phyloP scores from a whole-genome alignment of 306 rosid genomes.

The Elaeagnus macrophylla region DNA sequence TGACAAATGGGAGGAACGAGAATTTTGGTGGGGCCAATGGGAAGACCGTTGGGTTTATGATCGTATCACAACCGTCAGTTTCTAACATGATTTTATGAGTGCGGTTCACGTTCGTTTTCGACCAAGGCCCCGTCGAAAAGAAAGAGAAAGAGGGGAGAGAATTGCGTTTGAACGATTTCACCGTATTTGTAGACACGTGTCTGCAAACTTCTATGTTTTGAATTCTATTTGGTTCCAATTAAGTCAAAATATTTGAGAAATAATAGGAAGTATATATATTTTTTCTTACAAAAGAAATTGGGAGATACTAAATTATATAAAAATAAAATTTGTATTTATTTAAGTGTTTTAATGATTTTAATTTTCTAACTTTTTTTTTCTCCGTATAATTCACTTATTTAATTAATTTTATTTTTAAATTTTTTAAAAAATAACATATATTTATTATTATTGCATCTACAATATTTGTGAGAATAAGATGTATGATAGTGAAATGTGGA shows the following conservation, averaged over 20 bases:
- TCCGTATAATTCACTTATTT: too few relatives aligned
- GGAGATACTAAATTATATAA: too few relatives aligned
- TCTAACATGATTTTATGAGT: constrained; percentile 15
- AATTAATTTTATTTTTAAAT: too few relatives aligned
- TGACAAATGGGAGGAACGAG: neutral
- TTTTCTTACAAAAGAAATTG: too few relatives aligned
- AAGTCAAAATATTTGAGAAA: neutral
- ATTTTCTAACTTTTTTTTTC: too few relatives aligned
- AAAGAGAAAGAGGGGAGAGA: neutral
- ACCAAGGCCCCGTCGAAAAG: neutral
- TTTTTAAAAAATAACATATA: too few relatives aligned
- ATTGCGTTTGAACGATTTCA: neutral
- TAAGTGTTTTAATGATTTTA: too few relatives aligned
- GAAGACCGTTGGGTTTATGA: constrained; percentile 18
- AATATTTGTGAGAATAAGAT: too few relatives aligned
- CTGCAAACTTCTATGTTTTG: neutral
- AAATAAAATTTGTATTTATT: too few relatives aligned
- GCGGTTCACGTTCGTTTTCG: constrained; percentile 22
- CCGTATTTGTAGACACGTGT: constrained; percentile 2
- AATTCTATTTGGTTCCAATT: neutral
- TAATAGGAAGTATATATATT: too few relatives aligned
- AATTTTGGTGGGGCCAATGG: constrained; percentile 8
- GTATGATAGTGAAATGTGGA: too few relatives aligned
- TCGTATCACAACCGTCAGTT: constrained; percentile 7
- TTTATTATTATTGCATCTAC: too few relatives aligned